Evolutionary conservation across 257 asterid species (phyloP), one percentile per base, ranked within the genome.

Genomic region (Capsicum pubescens): DNA sequence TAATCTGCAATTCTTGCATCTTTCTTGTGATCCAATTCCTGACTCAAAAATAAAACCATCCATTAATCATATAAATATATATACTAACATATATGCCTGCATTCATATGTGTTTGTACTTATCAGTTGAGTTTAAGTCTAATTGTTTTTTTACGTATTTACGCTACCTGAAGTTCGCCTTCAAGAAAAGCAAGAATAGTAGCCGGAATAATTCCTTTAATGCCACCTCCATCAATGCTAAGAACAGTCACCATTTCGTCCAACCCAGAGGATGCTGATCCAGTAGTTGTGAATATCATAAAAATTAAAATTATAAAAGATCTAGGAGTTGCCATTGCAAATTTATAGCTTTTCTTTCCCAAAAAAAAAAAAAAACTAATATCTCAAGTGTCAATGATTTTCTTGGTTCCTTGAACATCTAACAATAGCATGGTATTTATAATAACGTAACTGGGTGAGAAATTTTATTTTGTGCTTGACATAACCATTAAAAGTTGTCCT

Each of bases 201-300:
- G 91, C 92, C 0, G 98, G 98, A 80, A 94, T 91, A 80, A 92
- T 90, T 56, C 97, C 97, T 26, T 88, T 84, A 21, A 94, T 92
- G 67, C 94, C 98, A 66, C 98, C 98, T 21, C 98, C 97, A 64
- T 94, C 98, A 12, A 92, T 90, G 86, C 98, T 94, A 15, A 94
- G 91, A 56, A 94, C 79, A 1, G 97, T 94, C 61, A 90, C 78
- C 59, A 46, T 11, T 46, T 72, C 39, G n/a, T 0, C 36, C 5
- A 46, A 11, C 17, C 0, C 5, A n/a, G 58, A 11, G 1, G 15
- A 70, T 70, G 35, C 1, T 44, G 58, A 10, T 17, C 36, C 32
- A 71, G 8, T 46, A 67, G 74, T 67, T 36, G 21, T 0, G 1
- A 64, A 7, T 32, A 64, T 7, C 71, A 64, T 11, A 32, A 64